Evolutionary conservation across 306 rosid genomes (phyloP), one percentile per base, ranked within the genome.

Genomic region (Betula pendula): DNA sequence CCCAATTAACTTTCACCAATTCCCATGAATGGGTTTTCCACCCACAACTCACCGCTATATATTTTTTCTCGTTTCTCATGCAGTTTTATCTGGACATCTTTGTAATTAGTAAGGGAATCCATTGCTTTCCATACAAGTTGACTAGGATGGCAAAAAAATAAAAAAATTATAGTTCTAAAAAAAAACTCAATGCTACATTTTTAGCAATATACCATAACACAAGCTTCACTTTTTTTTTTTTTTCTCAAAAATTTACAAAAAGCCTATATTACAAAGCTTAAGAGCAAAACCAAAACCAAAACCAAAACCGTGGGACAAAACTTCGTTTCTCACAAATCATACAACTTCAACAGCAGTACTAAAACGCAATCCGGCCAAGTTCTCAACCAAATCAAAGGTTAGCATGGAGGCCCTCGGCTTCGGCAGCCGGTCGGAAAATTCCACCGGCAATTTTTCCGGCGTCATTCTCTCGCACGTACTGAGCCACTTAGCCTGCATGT

Each of bases 401-500:
- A 91, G 85, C 90, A 94, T 77, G n/a, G 97, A 93, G 6, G 96
- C 88, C 79, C 71, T 91, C 0, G 90, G 52, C 82, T 79, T 91
- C 9, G 68, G 70, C 10, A 71, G 84, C 43, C 79, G 87, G 15
- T 45, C 49, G 3, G 87, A 51, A 9, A 48, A 74, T 0, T 77
- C 50, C 19, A 59, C 78, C 0, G 88, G 87, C 24, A 82, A n/a
- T 12, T 85, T 77, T 55, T 79, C 83, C 45, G 85, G 58, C 5
- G 71, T 50, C 3, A 91, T 84, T 33, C 77, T 70, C 63, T 87
- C 87, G 38, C 85, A 81, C 1, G 83, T 79, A 38, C 94, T 91
- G 17, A 82, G 80, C 98, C 98, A 94, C 84, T 94, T 94, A 13
- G 97, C 90, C 72, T 81, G 90, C 98, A 94, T 86, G 87, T 94